phyloP scores from a whole-genome alignment of 2,329 filamentous ascomycete genomes.

The Fusarium caatingaense region DNA sequence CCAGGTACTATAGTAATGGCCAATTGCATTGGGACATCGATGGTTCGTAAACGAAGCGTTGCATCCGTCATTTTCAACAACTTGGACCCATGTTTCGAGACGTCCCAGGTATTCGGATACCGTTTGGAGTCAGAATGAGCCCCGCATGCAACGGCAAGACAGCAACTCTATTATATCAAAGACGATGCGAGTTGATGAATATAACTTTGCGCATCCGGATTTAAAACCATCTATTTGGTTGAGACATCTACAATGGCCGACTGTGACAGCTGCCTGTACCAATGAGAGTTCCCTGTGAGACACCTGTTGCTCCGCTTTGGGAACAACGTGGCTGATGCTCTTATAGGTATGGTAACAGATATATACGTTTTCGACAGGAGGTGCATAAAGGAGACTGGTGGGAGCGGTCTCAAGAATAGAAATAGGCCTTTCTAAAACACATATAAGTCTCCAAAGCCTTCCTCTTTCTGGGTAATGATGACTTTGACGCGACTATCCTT shows the following conservation, averaged over 20 bases:
- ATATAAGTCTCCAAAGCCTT: neutral
- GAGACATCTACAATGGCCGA: constrained; percentile 11
- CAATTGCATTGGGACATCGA: neutral
- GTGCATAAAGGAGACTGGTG: neutral
- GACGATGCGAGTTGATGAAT: neutral
- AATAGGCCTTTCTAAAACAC: neutral
- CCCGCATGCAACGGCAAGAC: constrained; percentile 8
- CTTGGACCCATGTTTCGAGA: neutral
- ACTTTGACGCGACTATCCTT: neutral
- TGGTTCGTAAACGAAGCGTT: neutral
- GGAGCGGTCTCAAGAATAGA: neutral
- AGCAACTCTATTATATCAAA: neutral
- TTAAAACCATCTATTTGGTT: neutral
- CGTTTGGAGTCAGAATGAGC: neutral
- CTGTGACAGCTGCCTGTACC: neutral
- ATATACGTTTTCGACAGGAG: constrained; percentile 17
- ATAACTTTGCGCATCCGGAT: neutral
- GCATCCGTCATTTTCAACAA: neutral
- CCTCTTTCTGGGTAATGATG: no score
- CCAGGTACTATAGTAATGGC: neutral
- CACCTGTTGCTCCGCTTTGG: constrained; percentile 15
- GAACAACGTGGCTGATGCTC: neutral
- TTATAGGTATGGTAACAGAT: neutral
- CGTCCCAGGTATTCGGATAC: neutral
- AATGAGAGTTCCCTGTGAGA: constrained; percentile 13